Base-by-base conservation (phyloP, 805 yeast genomes). In the Myxozyma melibiosi region DNA sequence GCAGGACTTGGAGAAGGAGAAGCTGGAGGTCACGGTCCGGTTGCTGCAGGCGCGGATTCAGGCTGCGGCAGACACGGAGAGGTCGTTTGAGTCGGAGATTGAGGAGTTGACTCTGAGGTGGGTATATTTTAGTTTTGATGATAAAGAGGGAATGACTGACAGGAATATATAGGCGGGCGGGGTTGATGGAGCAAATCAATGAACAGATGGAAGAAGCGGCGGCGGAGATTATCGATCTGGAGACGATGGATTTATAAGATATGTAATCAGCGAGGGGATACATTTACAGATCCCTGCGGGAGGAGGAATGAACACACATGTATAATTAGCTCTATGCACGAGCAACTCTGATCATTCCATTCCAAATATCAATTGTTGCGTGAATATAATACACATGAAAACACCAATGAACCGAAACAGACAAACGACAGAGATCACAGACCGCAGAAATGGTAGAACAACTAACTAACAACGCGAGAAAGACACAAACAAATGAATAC, bases 141-240 rank as follows among this genome's bases (percentile, higher is more conserved):
- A n/a, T 25, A n/a, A 8, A 25, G 13, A 35, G 4, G 18, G 7
- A 38, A 18, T n/a, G 16, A 9, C 43, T 16, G 20, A 30, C 25
- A 18, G 13, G 9, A 18, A 35, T 9, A 11, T 20, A 25, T 30
- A 59, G 64, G 22, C 41, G 51, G 40, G 35, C 30, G 25, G 34
- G 11, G 16, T 16, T 60, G n/a, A 39, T 60, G 6, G 51, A 53
- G 3, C n/a, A 31, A 11, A 57, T 60, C 20, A 60, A 60, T 45
- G 62, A 41, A 2, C 54, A 35, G 7, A 60, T 60, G 63, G 58
- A 57, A 28, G 64, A 60, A 11, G 58, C 54, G 14, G 38, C 56
- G n/a, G 64, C 53, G 14, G 64, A 60, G 38, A 60, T 60, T n/a
- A n/a, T n/a, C n/a, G n/a, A n/a, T n/a, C n/a, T n/a, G n/a, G n/a